Evolutionary conservation across 192 early-diverging fungal species (phyloP).

Genomic region (Chytriomyces confervae): DNA sequence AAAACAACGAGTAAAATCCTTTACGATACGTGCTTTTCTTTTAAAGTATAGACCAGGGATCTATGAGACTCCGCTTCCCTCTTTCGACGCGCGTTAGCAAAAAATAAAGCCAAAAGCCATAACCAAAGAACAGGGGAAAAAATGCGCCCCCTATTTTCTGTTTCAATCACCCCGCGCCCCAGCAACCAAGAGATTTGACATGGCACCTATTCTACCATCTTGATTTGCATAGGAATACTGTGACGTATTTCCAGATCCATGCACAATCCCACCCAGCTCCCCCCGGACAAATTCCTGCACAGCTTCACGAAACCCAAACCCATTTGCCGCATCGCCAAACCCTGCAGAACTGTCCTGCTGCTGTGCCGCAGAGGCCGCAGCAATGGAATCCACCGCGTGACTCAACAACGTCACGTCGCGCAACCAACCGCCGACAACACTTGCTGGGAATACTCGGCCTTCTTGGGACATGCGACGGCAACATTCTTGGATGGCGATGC

Average conservation of each 20-base stretch:
- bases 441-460: slow-evolving; percentile 82
- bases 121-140: not conserved
- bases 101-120: not conserved
- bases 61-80: not conserved
- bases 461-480: slow-evolving; percentile 66
- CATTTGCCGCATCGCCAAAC: no score
- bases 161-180: no score
- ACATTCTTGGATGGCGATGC: slow-evolving; percentile 75
- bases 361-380: not conserved
- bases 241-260: not conserved
- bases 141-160: no score
- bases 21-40: not conserved
- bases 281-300: slow-evolving; percentile 27
- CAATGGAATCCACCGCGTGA: not conserved
- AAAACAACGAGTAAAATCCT: not conserved
- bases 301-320: slow-evolving; percentile 33
- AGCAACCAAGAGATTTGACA: no score
- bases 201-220: no score
- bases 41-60: not conserved
- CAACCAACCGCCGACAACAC: slow-evolving; percentile 85
- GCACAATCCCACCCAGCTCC: slow-evolving; percentile 23
- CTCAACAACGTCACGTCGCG: slow-evolving; percentile 63
- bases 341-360: no score
- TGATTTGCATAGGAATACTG: no score
- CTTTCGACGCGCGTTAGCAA: not conserved